These are phyloP conservation scores for Puccinia novopanici DNA, from an alignment of 1,284 basidiomycete genomes.

Conservation along the genomic window DNA sequence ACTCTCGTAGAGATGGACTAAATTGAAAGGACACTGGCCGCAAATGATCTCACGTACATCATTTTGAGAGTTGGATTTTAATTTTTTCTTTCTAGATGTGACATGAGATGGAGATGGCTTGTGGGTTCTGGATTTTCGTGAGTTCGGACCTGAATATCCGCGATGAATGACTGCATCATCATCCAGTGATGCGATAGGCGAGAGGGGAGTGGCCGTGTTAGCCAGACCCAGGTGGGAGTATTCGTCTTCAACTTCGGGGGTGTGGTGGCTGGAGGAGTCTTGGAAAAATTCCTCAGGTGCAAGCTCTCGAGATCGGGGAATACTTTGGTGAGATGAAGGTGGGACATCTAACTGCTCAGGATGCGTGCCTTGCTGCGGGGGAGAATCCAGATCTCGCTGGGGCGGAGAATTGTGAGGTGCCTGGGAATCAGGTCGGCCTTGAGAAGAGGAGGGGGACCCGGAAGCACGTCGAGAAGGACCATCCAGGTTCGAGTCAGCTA, in stretches of 20 bases:
- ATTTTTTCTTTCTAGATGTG: background rate
- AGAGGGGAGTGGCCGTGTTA: too few species aligned
- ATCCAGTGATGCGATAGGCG: background rate
- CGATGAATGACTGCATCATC: background rate
- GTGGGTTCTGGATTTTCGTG: background rate
- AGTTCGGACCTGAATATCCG: background rate
- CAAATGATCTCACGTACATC: background rate
- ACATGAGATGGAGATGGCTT: background rate
- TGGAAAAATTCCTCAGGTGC: background rate
- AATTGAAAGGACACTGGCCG: background rate
- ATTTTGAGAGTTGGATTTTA: background rate
- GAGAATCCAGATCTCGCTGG: background rate
- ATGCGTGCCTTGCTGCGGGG: background rate
- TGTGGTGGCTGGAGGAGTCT: conserved; percentile 4
- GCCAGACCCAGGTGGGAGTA: conserved; percentile 6
- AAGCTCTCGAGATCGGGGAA: background rate
- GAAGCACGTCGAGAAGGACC: background rate
- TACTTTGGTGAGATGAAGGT: background rate
- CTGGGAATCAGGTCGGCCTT: background rate
- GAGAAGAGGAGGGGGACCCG: background rate
- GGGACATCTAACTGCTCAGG: background rate
- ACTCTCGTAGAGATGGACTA: background rate
- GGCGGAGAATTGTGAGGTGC: background rate
- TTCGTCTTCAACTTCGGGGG: background rate
- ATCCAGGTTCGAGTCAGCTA: background rate